Conservation (phyloP, 345 rosid genomes). For the Cardamine chenopodiifolia region DNA sequence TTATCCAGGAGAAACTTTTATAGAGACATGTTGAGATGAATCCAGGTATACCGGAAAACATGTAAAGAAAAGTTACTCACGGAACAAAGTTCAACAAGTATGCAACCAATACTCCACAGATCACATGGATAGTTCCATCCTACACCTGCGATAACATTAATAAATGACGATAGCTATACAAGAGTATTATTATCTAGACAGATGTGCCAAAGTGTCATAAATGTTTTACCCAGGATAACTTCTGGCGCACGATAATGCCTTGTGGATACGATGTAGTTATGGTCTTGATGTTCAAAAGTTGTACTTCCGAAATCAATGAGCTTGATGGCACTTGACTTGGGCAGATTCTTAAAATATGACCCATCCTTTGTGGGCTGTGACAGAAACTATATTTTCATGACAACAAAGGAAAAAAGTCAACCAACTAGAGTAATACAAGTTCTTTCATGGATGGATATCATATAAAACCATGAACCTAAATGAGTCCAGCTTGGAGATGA, state of each 20-base stretch:
- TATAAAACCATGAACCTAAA: constrained; percentile 10
- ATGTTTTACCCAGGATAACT: constrained; percentile 67
- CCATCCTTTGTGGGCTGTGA: constrained; percentile 71
- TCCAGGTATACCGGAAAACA: not conserved
- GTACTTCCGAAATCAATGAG: constrained; percentile 90
- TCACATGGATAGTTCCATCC: constrained; percentile 92
- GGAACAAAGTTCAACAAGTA: constrained; percentile 78
- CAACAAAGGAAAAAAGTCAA: constrained; percentile 21
- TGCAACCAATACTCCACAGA: constrained; percentile 82
- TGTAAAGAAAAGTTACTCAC: constrained; percentile 45
- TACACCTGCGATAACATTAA: constrained; percentile 50
- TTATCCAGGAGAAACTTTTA: constrained; percentile 22
- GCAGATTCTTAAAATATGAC: constrained; percentile 72
- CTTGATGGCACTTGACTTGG: constrained; percentile 75
- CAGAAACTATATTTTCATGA: constrained; percentile 49
- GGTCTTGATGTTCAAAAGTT: constrained; percentile 80
- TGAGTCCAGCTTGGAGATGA: constrained; percentile 14
- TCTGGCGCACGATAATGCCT: constrained; percentile 87
- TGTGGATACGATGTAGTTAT: constrained; percentile 78
- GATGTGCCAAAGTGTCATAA: constrained; percentile 11
- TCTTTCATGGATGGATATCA: constrained; percentile 7
- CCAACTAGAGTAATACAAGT: constrained; percentile 12
- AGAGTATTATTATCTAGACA: not conserved
- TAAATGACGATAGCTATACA: not conserved
- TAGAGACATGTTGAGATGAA: constrained; percentile 17